phyloP scores from a whole-genome alignment of 140 eudicot species.

The Senecio squalidus region DNA sequence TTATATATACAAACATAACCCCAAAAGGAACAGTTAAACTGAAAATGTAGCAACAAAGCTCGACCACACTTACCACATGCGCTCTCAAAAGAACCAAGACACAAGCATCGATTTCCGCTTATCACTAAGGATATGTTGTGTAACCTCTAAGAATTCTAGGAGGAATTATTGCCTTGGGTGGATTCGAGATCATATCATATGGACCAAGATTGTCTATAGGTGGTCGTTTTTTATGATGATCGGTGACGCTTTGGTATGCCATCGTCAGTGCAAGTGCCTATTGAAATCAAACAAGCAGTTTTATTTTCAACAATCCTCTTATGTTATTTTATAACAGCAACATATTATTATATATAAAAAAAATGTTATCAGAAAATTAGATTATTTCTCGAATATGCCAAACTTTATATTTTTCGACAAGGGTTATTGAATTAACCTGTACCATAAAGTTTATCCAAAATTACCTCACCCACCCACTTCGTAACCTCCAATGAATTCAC shows the following conservation, averaged over 20 bases:
- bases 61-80: neutral
- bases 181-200: conserved; percentile 51
- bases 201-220: conserved; percentile 72
- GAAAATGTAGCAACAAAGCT: neutral
- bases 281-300: conserved; percentile 3
- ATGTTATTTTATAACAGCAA: no score
- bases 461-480: no score
- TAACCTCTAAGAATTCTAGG: conserved; percentile 50
- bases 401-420: no score
- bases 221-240: conserved; percentile 79
- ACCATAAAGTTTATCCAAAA: no score
- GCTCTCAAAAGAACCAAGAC: neutral
- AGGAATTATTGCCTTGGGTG: conserved; percentile 43
- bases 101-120: no score
- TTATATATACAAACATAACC: neutral
- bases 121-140: no score
- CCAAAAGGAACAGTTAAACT: no score
- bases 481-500: no score
- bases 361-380: no score
- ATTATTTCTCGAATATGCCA: no score
- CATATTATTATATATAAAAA: no score
- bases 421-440: no score
- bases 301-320: neutral
- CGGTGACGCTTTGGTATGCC: conserved; percentile 67
- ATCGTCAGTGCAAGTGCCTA: conserved; percentile 87